A percentile compares a stretch with the other conserved stretches of the same genome.
Conservation (phyloP, 805 yeast genomes). For the Scheffersomyces lignosus region DNA sequence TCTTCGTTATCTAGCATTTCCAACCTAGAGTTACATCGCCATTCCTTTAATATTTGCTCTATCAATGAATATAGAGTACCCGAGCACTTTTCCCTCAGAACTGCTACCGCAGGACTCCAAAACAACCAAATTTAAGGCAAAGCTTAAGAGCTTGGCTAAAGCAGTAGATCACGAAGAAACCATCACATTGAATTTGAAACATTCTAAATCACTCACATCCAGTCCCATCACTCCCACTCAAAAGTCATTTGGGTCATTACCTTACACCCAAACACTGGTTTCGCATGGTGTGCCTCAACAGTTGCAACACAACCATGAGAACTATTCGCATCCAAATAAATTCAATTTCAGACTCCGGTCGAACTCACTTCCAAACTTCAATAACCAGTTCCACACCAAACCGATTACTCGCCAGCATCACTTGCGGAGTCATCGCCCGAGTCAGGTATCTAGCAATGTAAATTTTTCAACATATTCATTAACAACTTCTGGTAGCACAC, state of each 20-base stretch:
- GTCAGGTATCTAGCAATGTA: neutral
- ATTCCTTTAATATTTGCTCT: no score
- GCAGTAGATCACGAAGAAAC: neutral
- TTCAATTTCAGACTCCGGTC: slow-evolving; percentile 2
- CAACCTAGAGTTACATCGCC: no score
- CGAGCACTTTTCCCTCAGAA: neutral
- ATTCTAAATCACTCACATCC: neutral
- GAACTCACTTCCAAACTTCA: slow-evolving; percentile 4
- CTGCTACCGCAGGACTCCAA: neutral
- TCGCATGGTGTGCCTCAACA: no score
- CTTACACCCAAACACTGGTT: neutral
- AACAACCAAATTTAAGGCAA: neutral
- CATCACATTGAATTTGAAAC: neutral
- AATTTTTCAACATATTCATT: neutral
- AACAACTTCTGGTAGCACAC: neutral
- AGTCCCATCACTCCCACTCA: neutral
- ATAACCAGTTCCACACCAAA: neutral
- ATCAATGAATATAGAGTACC: no score
- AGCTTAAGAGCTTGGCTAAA: neutral
- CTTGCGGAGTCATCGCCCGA: neutral
- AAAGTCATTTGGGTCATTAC: neutral
- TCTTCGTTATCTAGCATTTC: no score
- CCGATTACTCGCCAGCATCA: neutral
- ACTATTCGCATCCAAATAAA: neutral
- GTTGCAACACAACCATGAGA: neutral